Percentiles rank a stretch among this genome's conserved stretches.
phyloP scores from a whole-genome alignment of 345 rosid species.

The Moringa oleifera region DNA sequence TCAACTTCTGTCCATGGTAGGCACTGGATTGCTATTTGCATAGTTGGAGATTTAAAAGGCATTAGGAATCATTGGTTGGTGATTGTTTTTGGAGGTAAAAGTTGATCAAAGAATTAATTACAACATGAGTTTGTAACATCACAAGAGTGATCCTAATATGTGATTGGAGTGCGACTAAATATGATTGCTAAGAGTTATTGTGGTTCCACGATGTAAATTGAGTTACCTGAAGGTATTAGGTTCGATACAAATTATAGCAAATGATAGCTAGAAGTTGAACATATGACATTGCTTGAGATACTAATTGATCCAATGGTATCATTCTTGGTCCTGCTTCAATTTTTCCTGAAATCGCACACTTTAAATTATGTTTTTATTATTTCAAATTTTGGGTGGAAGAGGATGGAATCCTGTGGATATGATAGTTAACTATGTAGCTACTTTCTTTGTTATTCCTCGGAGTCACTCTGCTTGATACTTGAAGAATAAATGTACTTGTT shows the following conservation, averaged over 20 bases:
- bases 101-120: no score
- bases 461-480: background rate
- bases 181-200: no score
- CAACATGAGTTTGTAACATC: background rate
- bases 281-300: background rate
- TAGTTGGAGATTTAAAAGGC: background rate
- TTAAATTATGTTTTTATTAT: background rate
- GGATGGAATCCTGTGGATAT: background rate
- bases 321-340: background rate
- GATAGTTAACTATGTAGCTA: background rate
- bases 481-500: slow-evolving; percentile 5
- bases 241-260: no score
- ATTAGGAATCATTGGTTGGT: background rate
- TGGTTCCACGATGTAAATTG: no score
- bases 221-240: no score
- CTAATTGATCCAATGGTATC: background rate
- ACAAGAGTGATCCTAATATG: no score
- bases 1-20: slow-evolving; percentile 55
- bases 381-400: background rate
- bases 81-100: background rate
- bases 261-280: background rate
- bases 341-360: background rate
- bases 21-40: slow-evolving; percentile 10
- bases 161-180: no score
- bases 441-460: background rate